Percentiles rank a stretch among this genome's conserved stretches.
Evolutionary conservation across 2,329 filamentous ascomycete species (phyloP).

Genomic region (Botryotinia calthae): DNA sequence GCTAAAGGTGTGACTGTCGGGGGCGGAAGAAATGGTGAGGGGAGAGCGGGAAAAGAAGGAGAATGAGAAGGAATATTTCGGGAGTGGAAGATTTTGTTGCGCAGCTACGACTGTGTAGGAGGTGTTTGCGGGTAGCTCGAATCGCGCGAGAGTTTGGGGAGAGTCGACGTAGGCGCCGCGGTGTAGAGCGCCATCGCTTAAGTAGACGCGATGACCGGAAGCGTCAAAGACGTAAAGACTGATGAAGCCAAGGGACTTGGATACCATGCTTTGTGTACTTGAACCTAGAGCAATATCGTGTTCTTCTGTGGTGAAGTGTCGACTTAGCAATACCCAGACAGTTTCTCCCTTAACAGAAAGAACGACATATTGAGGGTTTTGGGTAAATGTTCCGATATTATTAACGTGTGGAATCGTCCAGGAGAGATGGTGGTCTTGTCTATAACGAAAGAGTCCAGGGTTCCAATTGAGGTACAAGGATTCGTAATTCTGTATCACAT

Average conservation of each 20-base stretch:
- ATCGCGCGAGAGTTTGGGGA: conserved; percentile 80
- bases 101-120: conserved; percentile 65
- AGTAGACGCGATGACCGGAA: conserved; percentile 67
- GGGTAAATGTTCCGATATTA: conserved; percentile 54
- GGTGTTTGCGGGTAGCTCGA: conserved; percentile 54
- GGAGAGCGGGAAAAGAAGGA: conserved; percentile 71
- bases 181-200: conserved; percentile 68
- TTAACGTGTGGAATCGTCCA: conserved; percentile 63
- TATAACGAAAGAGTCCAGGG: conserved; percentile 72
- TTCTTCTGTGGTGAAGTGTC: conserved; percentile 76
- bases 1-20: conserved; percentile 40
- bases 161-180: conserved; percentile 90
- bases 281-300: conserved; percentile 52
- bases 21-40: conserved; percentile 60
- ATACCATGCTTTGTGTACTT: conserved; percentile 32
- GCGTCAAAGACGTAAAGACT: conserved; percentile 78
- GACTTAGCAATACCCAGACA: conserved; percentile 81
- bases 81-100: conserved; percentile 72
- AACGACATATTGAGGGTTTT: conserved; percentile 72
- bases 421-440: conserved; percentile 85
- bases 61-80: conserved; percentile 79
- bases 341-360: conserved; percentile 56
- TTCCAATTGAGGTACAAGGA: conserved; percentile 99
- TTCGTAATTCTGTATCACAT: conserved; percentile 87
- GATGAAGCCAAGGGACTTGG: conserved; percentile 67